Evolutionary conservation across 202 grass and related monocot species (phyloP).

Genomic region (Eragrostis tef): DNA sequence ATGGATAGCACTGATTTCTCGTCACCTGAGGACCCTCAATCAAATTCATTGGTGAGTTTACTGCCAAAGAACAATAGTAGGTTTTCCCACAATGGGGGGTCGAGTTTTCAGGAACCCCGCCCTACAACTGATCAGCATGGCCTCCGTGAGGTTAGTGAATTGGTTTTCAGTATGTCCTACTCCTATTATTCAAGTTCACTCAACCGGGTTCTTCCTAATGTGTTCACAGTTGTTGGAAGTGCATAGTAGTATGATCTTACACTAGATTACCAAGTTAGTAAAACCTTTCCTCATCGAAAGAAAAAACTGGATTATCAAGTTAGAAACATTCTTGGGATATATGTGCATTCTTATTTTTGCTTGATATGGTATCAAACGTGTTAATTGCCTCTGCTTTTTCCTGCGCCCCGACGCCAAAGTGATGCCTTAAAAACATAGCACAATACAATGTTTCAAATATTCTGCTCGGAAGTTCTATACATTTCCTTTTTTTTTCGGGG

Average conservation of each 20-base stretch:
- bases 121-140: slow-evolving; percentile 40
- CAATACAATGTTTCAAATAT: background rate
- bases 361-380: background rate
- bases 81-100: slow-evolving; percentile 55
- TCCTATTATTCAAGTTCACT: slow-evolving; percentile 26
- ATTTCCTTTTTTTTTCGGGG: background rate
- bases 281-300: too few species aligned
- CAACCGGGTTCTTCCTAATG: background rate
- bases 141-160: slow-evolving; percentile 56
- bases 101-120: slow-evolving; percentile 50
- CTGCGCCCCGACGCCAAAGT: too few species aligned
- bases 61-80: slow-evolving; percentile 56
- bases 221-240: slow-evolving; percentile 28
- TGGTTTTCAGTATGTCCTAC: slow-evolving; percentile 16
- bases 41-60: slow-evolving; percentile 47
- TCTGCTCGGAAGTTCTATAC: background rate
- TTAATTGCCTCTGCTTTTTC: background rate
- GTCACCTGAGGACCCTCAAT: slow-evolving; percentile 64
- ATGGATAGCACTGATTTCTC: slow-evolving; percentile 87
- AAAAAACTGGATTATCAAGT: background rate
- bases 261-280: background rate
- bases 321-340: slow-evolving; percentile 6
- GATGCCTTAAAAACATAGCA: too few species aligned
- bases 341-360: slow-evolving; percentile 17
- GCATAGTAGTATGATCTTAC: background rate